Evolutionary conservation across 345 rosid species (phyloP).

Genomic region (Bruguiera parviflora): DNA sequence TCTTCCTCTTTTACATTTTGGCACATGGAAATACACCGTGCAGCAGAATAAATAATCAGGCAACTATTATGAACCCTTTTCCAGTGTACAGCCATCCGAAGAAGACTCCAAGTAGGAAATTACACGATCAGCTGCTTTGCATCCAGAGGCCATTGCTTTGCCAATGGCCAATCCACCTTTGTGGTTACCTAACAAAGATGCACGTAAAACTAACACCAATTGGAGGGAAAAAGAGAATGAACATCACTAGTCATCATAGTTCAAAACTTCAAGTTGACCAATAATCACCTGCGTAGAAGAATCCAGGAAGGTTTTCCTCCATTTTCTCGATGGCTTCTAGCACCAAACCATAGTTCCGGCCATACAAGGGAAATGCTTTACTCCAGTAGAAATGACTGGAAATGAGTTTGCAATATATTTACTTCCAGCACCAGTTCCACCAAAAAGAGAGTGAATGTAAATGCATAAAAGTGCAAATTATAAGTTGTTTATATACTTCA

Average conservation of each 20-base stretch:
- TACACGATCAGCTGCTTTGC: slow-evolving; percentile 85
- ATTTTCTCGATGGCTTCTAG: slow-evolving; percentile 65
- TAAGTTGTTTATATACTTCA: slow-evolving; percentile 51
- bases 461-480: not conserved
- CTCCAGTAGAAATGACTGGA: slow-evolving; percentile 91
- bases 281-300: slow-evolving; percentile 83
- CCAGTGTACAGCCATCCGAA: slow-evolving; percentile 33
- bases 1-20: no score
- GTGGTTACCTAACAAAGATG: slow-evolving; percentile 61
- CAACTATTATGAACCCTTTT: slow-evolving; percentile 18
- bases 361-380: slow-evolving; percentile 81
- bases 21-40: no score
- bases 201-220: not conserved
- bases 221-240: not conserved
- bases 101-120: slow-evolving; percentile 67
- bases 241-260: not conserved
- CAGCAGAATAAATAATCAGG: not conserved
- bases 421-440: slow-evolving; percentile 2
- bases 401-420: slow-evolving; percentile 7
- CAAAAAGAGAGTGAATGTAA: not conserved
- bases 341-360: slow-evolving; percentile 58
- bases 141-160: slow-evolving; percentile 76
- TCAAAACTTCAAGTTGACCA: not conserved
- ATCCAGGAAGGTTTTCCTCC: slow-evolving; percentile 87
- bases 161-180: slow-evolving; percentile 86